Evolutionary conservation across 23 red algal species (phyloP).

Genomic region (Gracilariopsis chorda): DNA sequence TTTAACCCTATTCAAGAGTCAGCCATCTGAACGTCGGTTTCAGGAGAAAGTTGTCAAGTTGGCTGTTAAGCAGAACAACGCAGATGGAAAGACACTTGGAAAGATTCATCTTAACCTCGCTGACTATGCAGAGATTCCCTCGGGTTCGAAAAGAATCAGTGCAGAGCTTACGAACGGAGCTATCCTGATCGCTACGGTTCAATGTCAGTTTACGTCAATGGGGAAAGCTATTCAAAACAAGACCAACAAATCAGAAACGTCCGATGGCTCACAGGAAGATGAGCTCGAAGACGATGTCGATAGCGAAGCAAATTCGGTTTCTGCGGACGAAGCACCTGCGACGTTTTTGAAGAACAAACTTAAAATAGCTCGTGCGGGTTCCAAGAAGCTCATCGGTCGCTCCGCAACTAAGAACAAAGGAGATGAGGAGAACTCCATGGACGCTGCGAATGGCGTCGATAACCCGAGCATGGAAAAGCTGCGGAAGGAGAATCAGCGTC

Average conservation of each 20-base stretch:
- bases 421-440: conserved; percentile 36
- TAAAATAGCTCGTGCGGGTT: conserved; percentile 37
- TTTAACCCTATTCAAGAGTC: conserved; percentile 61
- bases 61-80: conserved; percentile 45
- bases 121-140: conserved; percentile 77
- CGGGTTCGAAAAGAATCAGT: conserved; percentile 66
- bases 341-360: conserved; percentile 49
- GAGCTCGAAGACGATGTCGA: conserved; percentile 44
- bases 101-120: conserved; percentile 87
- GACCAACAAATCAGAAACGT: conserved; percentile 3
- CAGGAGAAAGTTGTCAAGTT: conserved; percentile 74
- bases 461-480: conserved; percentile 29
- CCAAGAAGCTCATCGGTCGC: conserved; percentile 60
- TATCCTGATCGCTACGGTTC: conserved; percentile 47
- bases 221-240: conserved; percentile 45
- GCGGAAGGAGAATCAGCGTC: conserved; percentile 56
- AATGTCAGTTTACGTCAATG: conserved; percentile 78
- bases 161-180: conserved; percentile 75
- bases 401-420: neutral
- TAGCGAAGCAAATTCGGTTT: conserved; percentile 6
- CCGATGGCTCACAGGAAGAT: conserved; percentile 8
- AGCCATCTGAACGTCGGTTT: conserved; percentile 64
- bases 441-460: conserved; percentile 25
- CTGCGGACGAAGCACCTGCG: conserved; percentile 20
- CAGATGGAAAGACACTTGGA: conserved; percentile 74